These are phyloP conservation scores for Sporobolomyces phaffii DNA, from an alignment of 768 basidiomycete species.

Conservation along the genomic window DNA sequence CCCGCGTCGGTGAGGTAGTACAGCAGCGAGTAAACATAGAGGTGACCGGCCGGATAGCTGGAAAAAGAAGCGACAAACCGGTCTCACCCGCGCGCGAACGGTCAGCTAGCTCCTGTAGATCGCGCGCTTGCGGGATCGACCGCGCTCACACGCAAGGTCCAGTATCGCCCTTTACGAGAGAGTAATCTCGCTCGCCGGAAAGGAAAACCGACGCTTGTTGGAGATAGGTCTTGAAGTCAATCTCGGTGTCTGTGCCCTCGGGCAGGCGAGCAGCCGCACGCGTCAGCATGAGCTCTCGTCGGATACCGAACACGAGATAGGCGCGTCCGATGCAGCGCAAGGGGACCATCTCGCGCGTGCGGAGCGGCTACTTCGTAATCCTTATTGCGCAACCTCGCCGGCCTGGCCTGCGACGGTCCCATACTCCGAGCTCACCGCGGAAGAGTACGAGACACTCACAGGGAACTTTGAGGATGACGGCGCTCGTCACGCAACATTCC, in stretches of 20 bases:
- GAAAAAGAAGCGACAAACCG: conserved; percentile 1
- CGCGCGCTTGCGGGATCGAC: neutral
- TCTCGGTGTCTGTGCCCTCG: conserved; percentile 76
- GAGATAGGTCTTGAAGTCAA: conserved; percentile 97
- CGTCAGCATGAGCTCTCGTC: neutral
- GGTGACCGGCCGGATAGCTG: conserved; percentile 92
- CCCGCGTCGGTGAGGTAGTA: conserved; percentile 61
- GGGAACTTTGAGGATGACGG: conserved; percentile 19
- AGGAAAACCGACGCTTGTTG: conserved; percentile 71
- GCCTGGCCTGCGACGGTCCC: neutral
- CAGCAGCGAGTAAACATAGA: conserved; percentile 71
- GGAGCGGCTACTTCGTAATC: no score
- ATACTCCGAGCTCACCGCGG: neutral
- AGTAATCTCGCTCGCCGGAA: conserved; percentile 76
- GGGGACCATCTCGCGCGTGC: neutral
- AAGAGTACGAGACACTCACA: neutral
- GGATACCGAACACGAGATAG: neutral
- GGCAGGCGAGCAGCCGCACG: no score
- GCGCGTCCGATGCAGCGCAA: neutral
- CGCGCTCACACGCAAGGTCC: conserved; percentile 81
- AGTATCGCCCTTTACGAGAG: conserved; percentile 74
- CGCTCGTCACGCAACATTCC: conserved; percentile 10
- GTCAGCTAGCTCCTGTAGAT: neutral
- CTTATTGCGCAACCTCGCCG: neutral
- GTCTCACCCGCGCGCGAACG: neutral